These are phyloP conservation scores for Stephanodiscus minutulus DNA, from an alignment of 108 stramenopile genomes.

Conservation along the genomic window DNA sequence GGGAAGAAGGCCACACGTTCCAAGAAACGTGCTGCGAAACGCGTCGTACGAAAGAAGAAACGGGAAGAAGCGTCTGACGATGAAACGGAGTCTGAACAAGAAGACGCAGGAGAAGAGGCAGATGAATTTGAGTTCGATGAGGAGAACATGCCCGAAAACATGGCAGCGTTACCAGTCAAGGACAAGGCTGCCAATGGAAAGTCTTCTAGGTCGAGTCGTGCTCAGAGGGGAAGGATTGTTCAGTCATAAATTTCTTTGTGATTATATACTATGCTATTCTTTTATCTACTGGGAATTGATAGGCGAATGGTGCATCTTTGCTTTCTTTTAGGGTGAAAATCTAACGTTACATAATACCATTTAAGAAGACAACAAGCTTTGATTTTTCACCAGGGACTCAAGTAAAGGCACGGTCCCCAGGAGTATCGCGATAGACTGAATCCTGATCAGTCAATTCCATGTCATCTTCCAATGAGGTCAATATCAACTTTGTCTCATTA, in stretches of 20 bases:
- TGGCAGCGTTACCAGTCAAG: background rate
- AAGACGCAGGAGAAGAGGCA: slow-evolving; percentile 16
- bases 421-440: slow-evolving; percentile 24
- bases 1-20: slow-evolving; percentile 57
- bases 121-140: slow-evolving; percentile 24
- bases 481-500: slow-evolving; percentile 3
- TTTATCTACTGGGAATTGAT: background rate
- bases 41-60: slow-evolving; percentile 36
- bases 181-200: background rate
- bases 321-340: background rate
- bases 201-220: slow-evolving; percentile 2
- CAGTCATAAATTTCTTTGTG: background rate
- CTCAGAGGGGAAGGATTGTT: background rate
- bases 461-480: slow-evolving; percentile 33
- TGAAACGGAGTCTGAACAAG: slow-evolving; percentile 24
- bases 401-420: slow-evolving; percentile 27
- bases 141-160: slow-evolving; percentile 35
- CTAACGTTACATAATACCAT: slow-evolving; percentile 3
- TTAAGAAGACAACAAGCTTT: background rate
- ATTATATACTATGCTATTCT: slow-evolving; percentile 1
- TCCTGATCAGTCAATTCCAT: slow-evolving; percentile 39
- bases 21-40: slow-evolving; percentile 53
- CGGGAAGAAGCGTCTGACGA: slow-evolving; percentile 36
- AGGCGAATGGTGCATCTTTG: background rate
- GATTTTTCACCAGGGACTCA: slow-evolving; percentile 8